Evolutionary conservation across 129 eudicot genomes (phyloP).

Genomic region (Glebionis coronaria): DNA sequence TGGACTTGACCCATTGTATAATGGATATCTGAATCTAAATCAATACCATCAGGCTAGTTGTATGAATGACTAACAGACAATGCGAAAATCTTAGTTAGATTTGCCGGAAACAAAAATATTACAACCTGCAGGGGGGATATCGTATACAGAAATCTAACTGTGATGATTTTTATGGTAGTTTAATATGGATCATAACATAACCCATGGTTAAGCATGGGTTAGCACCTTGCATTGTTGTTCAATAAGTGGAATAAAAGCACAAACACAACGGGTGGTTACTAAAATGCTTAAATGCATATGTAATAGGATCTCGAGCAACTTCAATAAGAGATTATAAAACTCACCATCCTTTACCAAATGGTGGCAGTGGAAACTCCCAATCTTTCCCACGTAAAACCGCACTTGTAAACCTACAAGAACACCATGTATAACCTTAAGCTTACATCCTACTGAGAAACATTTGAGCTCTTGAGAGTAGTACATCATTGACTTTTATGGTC

Average conservation of each 20-base stretch:
- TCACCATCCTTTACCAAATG: slow-evolving; percentile 98
- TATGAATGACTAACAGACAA: neutral
- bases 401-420: slow-evolving; percentile 69
- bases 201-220: slow-evolving; percentile 18
- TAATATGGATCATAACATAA: neutral
- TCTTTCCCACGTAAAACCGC: slow-evolving; percentile 86
- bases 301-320: slow-evolving; percentile 2
- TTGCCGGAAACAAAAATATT: neutral
- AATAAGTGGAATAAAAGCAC: slow-evolving; percentile 17
- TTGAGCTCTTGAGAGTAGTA: slow-evolving; percentile 3
- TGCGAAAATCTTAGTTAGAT: neutral
- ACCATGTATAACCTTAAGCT: neutral
- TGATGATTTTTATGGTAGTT: neutral
- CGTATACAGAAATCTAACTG: slow-evolving; percentile 1
- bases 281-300: slow-evolving; percentile 19
- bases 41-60: neutral
- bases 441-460: neutral
- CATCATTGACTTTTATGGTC: slow-evolving; percentile 2
- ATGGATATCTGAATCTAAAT: neutral
- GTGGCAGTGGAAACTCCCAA: slow-evolving; percentile 94
- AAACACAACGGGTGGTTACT: neutral
- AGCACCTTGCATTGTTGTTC: slow-evolving; percentile 16
- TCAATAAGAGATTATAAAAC: slow-evolving; percentile 21
- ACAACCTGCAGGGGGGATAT: neutral
- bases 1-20: neutral